Evolutionary conservation across 31 red algal genomes (phyloP).

Genomic region (Asparagopsis taxiformis): DNA sequence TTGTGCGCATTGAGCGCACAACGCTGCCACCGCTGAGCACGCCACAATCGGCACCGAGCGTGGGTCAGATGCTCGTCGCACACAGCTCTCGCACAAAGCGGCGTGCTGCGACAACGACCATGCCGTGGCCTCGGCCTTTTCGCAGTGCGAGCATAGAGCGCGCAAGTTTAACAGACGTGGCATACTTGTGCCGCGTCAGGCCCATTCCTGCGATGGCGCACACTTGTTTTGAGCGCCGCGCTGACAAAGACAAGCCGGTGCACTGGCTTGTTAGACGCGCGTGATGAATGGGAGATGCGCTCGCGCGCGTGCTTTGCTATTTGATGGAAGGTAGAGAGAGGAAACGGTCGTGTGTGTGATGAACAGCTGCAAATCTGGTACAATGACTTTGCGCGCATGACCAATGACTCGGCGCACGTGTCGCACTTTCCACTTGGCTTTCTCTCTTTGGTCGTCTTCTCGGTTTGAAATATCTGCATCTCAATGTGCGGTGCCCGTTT

Average conservation of each 20-base stretch:
- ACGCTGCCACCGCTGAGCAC: constrained; percentile 18
- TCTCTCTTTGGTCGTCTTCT: too few species aligned
- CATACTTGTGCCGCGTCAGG: constrained; percentile 3
- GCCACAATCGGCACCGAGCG: constrained; percentile 19
- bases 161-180: constrained; percentile 47
- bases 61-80: neutral
- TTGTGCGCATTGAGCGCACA: constrained; percentile 18
- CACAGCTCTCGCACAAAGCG: constrained; percentile 25
- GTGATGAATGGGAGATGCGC: constrained; percentile 1
- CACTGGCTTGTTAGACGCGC: too few species aligned
- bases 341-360: too few species aligned
- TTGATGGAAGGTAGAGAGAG: too few species aligned
- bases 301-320: too few species aligned
- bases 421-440: too few species aligned
- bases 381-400: too few species aligned
- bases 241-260: neutral
- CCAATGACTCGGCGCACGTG: too few species aligned
- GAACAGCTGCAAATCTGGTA: too few species aligned
- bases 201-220: neutral
- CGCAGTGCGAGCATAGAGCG: constrained; percentile 36
- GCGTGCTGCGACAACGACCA: neutral
- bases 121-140: constrained; percentile 29
- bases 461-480: too few species aligned
- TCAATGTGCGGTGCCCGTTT: too few species aligned
- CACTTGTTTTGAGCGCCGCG: neutral